These are phyloP conservation scores for Triglochin maritima DNA, from an alignment of 106 monocot species.

Conservation along the genomic window DNA sequence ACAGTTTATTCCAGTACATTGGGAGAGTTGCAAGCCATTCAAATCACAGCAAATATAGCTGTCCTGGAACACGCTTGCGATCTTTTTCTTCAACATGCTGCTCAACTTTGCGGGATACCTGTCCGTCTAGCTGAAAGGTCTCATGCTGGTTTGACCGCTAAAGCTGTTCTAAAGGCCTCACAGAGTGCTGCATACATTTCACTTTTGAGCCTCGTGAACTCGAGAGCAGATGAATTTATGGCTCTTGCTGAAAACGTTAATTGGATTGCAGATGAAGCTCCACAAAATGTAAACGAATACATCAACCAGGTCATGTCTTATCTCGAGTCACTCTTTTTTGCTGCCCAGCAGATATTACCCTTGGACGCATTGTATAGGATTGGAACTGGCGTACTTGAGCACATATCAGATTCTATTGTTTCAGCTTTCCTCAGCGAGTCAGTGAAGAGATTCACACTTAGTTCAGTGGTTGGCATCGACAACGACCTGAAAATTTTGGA, in stretches of 20 bases:
- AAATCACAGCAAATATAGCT: slow-evolving; percentile 48
- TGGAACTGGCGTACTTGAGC: slow-evolving; percentile 33
- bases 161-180: slow-evolving; percentile 46
- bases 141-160: slow-evolving; percentile 39
- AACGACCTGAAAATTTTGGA: slow-evolving; percentile 55
- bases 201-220: slow-evolving; percentile 26
- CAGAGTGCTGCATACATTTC: slow-evolving; percentile 45
- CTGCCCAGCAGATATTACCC: slow-evolving; percentile 41
- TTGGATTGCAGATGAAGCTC: slow-evolving; percentile 51
- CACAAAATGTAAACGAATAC: slow-evolving; percentile 49
- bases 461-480: slow-evolving; percentile 45
- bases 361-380: slow-evolving; percentile 40
- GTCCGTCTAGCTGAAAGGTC: slow-evolving; percentile 37
- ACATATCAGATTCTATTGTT: slow-evolving; percentile 52
- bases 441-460: slow-evolving; percentile 56
- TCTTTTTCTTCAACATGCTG: slow-evolving; percentile 38
- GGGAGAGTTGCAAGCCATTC: slow-evolving; percentile 38
- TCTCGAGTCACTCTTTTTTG: slow-evolving; percentile 33
- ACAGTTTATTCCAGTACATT: slow-evolving; percentile 32
- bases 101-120: slow-evolving; percentile 44
- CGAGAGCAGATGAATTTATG: slow-evolving; percentile 49
- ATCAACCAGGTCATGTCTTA: slow-evolving; percentile 43
- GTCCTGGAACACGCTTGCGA: slow-evolving; percentile 42
- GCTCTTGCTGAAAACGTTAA: slow-evolving; percentile 34
- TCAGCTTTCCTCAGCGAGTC: slow-evolving; percentile 39